Base-by-base conservation (phyloP, 495 filamentous ascomycete genomes). In the Neurospora sp. region DNA sequence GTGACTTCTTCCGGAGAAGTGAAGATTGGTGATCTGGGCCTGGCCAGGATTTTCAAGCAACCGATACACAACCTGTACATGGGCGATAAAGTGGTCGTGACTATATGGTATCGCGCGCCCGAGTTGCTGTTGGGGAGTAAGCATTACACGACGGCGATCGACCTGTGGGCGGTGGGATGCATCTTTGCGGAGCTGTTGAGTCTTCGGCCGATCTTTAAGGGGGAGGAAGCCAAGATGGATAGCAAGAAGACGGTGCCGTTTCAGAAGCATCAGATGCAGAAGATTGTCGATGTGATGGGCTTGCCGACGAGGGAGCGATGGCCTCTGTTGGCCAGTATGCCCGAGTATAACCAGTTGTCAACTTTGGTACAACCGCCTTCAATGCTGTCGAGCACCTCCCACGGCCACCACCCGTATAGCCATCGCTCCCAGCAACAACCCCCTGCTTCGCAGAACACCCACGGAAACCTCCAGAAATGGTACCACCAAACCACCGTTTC, bases 211-310 rank as follows among this genome's bases (percentile, higher is more conserved):
- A 98, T 99, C 69, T 99, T 99, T 85, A 99, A 99, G 77, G 96
- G 96, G 5, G 96, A 99, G 78, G 96, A 99, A 82, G 96, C 95
- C 6, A 99, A 99, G 82, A 97, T 97, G 93, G 96, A 98, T 80
- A 91, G 86, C 81, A 98, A 98, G 81, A 97, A 97, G 82, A 94
- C 92, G 5, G 94, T 98, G 0, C 96, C 96, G 0, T 99, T 99
- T 78, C 96, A 99, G 81, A 89, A 94, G 35, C 97, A 98, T 78
- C 96, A 99, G 83, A 97, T 99, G 94, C 93, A 94, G 79, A 98
- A 97, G 81, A 99, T 99, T 71, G 93, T 96, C 37, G 96, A 98
- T 76, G 92, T 99, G 72, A 90, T 98, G 81, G 96, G 96, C 48
- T 81, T 95, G 76, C 96, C 96, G 0, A 92, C 88, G 39, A 95